Percentiles rank a stretch among this genome's conserved stretches.
phyloP scores from a whole-genome alignment of 805 yeast species.

The Metschnikowia reukaufii region DNA sequence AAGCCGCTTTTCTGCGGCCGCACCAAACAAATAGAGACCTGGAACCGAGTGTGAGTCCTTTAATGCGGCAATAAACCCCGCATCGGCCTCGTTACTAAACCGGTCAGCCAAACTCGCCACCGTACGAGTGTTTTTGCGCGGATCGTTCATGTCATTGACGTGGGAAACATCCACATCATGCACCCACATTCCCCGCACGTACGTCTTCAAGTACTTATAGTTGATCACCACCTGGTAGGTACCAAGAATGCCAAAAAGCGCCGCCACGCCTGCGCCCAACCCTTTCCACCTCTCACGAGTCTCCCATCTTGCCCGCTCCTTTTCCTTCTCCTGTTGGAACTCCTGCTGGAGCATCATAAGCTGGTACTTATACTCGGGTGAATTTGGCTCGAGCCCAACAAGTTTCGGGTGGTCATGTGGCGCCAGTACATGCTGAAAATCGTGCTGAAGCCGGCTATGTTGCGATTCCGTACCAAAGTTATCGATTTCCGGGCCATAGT shows the following conservation, averaged over 20 bases:
- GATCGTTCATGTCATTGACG: conserved; percentile 34
- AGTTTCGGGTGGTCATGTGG: conserved; percentile 29
- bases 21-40: conserved; percentile 41
- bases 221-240: conserved; percentile 44
- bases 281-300: conserved; percentile 46
- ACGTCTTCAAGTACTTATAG: conserved; percentile 40
- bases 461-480: conserved; percentile 12
- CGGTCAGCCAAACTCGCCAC: conserved; percentile 27
- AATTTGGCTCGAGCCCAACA: conserved; percentile 26
- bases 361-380: conserved; percentile 39
- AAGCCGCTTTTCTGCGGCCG: conserved; percentile 33
- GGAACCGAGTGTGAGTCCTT: conserved; percentile 25
- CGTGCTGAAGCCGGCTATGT: conserved; percentile 4
- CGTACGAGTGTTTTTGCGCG: conserved; percentile 29
- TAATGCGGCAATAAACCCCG: conserved; percentile 20
- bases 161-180: conserved; percentile 40
- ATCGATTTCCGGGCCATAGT: conserved; percentile 23
- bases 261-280: conserved; percentile 40
- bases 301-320: conserved; percentile 35
- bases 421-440: conserved; percentile 1
- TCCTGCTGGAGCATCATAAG: conserved; percentile 30
- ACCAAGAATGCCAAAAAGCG: conserved; percentile 40
- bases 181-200: conserved; percentile 32
- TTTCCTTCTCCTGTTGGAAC: conserved; percentile 26
- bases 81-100: conserved; percentile 26